Evolutionary conservation across 768 basidiomycete genomes (phyloP), one percentile per base, ranked within the genome.

Genomic region (Royoungia palumana): DNA sequence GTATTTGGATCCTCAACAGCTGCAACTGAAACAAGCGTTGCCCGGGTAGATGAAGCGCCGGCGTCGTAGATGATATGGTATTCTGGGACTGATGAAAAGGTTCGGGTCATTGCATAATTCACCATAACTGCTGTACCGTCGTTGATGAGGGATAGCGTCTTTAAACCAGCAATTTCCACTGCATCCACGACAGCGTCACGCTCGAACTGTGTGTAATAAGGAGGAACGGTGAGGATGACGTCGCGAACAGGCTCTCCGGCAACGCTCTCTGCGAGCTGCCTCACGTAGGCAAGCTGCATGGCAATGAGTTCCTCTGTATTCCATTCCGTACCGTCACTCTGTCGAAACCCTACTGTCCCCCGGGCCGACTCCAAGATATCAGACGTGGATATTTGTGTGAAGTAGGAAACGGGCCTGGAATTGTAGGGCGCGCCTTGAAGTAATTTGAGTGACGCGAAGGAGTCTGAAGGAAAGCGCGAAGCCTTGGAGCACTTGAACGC

Each of bases 61-160:
- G 93, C 90, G 59, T 98, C 96, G 69, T 89, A 99, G 50, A 99
- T 84, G 57, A 99, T 69, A 64, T 98, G 94, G 65, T 86, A 81
- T 61, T 94, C 87, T 0, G 83, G 82, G 2, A 71, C 72, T 0
- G 86, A 72, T 4, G 68, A 54, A 74, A 98, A 98, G 2, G 82
- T 76, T 41, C 95, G 82, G 2, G 94, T 93, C 93, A 98, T 96
- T 36, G 96, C 96, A 62, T 90, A 99, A 72, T 99, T 99, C 57
- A 98, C 78, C 13, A 93, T 96, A n/a, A 94, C 87, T 2, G 94
- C 91, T 0, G 90, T 83, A 22, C 95, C 95, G 58, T 99, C 96
- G 57, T 94, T 88, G 45, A 99, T 80, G 50, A 98, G 75, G 0
- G 89, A 85, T 27, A 97, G 72, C 2, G 87, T 84, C 22, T 80